Base-by-base conservation (phyloP, 306 rosid genomes). In the Corylus avellana region DNA sequence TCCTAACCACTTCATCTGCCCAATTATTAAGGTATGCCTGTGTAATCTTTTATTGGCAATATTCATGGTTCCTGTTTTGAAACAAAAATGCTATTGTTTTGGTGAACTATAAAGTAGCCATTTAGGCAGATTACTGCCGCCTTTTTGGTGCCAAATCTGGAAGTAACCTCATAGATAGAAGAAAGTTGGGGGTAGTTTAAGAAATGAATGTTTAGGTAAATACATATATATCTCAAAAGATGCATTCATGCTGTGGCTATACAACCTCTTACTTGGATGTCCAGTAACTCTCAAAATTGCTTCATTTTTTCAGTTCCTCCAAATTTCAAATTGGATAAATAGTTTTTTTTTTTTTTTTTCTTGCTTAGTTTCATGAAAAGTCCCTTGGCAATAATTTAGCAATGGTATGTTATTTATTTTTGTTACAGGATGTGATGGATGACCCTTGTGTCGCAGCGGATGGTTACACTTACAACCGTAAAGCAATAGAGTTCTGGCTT, bases 401-500 rank as follows among this genome's bases (percentile, higher is more conserved):
- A n/a, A n/a, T n/a, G n/a, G n/a, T n/a, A n/a, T n/a, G n/a, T n/a
- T n/a, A n/a, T n/a, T n/a, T n/a, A n/a, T n/a, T n/a, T n/a, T n/a
- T n/a, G n/a, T n/a, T n/a, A n/a, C n/a, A n/a, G n/a, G n/a, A n/a
- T n/a, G 88, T 95, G 80, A 95, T 95, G 99, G 86, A 87, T 5
- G 96, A 96, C 51, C 99, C 99, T 44, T 93, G 93, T 83, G 97
- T 91, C n/a, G 98, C 99, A 2, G 93, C 94, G 0, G 99, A 96
- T 77, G 99, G 99, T 74, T 93, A 93, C 79, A 93, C 99, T 2
- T 96, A 96, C 46, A 94, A 96, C 70, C 88, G 89, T 37, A 81
- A 74, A 80, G 93, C 96, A 32, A 93, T 96, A 35, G 89, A 91
- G 75, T 82, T 55, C 59, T 96, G 99, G 98, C 82, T 96, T 44